phyloP scores from a whole-genome alignment of 2,329 filamentous ascomycete genomes.

The Malbranchea cinnamomea region DNA sequence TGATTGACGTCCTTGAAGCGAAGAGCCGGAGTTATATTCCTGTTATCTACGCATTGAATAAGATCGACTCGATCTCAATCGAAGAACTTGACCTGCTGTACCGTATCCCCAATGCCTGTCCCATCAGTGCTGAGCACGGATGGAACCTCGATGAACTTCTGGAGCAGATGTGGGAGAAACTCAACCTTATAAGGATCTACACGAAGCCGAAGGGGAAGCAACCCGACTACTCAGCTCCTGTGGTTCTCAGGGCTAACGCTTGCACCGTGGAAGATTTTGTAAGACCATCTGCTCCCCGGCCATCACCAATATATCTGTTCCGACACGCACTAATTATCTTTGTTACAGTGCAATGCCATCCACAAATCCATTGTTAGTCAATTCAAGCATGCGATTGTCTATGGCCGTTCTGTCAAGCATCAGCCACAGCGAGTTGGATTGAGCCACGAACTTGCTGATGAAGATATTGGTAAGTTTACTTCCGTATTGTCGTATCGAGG shows the following conservation, averaged over 20 bases:
- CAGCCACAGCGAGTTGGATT: conserved; percentile 93
- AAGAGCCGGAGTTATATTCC: conserved; percentile 93
- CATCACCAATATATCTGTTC: conserved; percentile 4
- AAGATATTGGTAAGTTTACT: conserved; percentile 71
- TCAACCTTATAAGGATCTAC: conserved; percentile 82
- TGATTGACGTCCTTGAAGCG: conserved; percentile 91
- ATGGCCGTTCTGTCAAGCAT: conserved; percentile 96
- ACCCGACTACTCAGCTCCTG: conserved; percentile 82
- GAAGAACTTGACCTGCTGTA: conserved; percentile 94
- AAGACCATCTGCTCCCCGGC: conserved; percentile 27
- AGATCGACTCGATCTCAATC: conserved; percentile 96
- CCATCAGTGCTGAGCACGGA: conserved; percentile 91
- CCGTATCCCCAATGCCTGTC: conserved; percentile 89
- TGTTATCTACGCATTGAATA: conserved; percentile 98
- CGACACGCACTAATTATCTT: neutral
- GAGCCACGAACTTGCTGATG: conserved; percentile 78
- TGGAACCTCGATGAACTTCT: conserved; percentile 97
- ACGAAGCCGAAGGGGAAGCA: conserved; percentile 94
- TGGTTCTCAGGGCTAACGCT: conserved; percentile 67
- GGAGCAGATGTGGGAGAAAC: conserved; percentile 97
- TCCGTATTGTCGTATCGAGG: neutral
- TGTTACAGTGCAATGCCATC: conserved; percentile 74
- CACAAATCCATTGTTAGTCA: conserved; percentile 92
- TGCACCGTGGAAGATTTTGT: conserved; percentile 97
- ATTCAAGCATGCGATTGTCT: conserved; percentile 90